Conservation (phyloP, 345 rosid genomes). For the Crucihimalaya himalaica region DNA sequence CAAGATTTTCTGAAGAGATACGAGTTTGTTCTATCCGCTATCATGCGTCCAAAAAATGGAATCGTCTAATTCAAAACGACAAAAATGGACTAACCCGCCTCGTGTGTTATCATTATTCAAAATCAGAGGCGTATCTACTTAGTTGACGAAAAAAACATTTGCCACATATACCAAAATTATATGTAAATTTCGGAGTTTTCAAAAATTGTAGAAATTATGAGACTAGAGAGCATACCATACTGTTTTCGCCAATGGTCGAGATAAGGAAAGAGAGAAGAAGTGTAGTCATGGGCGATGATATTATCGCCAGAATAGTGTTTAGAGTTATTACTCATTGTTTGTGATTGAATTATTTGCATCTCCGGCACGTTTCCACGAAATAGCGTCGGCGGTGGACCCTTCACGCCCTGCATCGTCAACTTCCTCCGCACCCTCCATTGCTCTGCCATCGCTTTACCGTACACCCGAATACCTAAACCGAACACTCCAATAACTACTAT, state of each 20-base stretch:
- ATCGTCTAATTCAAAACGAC: neutral
- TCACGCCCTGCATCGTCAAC: constrained; percentile 63
- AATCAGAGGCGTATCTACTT: neutral
- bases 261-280: constrained; percentile 75
- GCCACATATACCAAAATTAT: neutral
- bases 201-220: neutral
- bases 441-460: constrained; percentile 35
- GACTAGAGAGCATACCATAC: constrained; percentile 54
- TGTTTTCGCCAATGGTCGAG: constrained; percentile 73
- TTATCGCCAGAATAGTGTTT: constrained; percentile 33
- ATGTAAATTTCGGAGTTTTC: neutral
- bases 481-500: constrained; percentile 23
- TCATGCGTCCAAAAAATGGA: neutral
- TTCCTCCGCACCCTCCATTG: constrained; percentile 40
- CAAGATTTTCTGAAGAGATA: neutral
- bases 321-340: constrained; percentile 17
- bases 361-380: constrained; percentile 64
- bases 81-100: constrained; percentile 6
- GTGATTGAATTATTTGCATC: constrained; percentile 59
- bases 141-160: neutral
- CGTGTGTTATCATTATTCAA: neutral
- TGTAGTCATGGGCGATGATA: constrained; percentile 65
- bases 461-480: constrained; percentile 31
- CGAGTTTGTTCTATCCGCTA: constrained; percentile 7
- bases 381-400: constrained; percentile 65